Conservation (phyloP, 805 yeast genomes). For the Kurtzmaniella fragi region DNA sequence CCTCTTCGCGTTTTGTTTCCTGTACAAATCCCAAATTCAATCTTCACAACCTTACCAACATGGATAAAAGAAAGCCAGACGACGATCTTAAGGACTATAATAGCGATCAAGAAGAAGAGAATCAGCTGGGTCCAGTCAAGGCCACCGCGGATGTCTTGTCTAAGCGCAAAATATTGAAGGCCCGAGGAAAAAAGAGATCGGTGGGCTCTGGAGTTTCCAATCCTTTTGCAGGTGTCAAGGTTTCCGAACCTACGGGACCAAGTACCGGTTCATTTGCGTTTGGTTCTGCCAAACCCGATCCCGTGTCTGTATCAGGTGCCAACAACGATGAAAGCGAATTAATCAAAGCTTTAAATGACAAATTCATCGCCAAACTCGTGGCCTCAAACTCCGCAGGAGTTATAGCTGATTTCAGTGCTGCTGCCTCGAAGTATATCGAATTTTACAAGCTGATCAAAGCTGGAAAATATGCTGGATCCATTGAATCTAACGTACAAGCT, state of each 20-base stretch:
- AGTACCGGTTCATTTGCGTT: slow-evolving; percentile 1
- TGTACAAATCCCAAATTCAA: too few relatives aligned
- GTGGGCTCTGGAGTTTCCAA: background rate
- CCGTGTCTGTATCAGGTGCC: background rate
- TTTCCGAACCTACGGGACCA: background rate
- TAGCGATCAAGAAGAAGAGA: slow-evolving; percentile 37
- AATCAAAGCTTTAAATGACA: slow-evolving; percentile 61
- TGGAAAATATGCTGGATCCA: slow-evolving; percentile 4
- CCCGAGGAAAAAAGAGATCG: slow-evolving; percentile 18
- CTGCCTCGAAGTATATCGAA: slow-evolving; percentile 53
- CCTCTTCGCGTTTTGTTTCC: too few relatives aligned
- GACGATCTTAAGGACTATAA: slow-evolving; percentile 25
- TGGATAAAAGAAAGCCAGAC: slow-evolving; percentile 68
- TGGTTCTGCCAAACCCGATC: background rate
- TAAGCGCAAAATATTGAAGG: slow-evolving; percentile 62
- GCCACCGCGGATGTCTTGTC: slow-evolving; percentile 65
- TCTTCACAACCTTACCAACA: slow-evolving; percentile 11
- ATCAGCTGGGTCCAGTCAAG: slow-evolving; percentile 11
- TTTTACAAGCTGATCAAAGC: slow-evolving; percentile 40
- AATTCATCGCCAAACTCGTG: slow-evolving; percentile 47
- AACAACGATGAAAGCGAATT: slow-evolving; percentile 37
- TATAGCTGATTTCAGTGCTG: slow-evolving; percentile 50
- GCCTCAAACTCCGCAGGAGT: slow-evolving; percentile 39
- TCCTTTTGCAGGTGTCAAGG: slow-evolving; percentile 7
- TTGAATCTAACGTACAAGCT: background rate